These are phyloP conservation scores for Fusarium brachygibbosum DNA, from an alignment of 2,329 filamentous ascomycete genomes.

Conservation along the genomic window DNA sequence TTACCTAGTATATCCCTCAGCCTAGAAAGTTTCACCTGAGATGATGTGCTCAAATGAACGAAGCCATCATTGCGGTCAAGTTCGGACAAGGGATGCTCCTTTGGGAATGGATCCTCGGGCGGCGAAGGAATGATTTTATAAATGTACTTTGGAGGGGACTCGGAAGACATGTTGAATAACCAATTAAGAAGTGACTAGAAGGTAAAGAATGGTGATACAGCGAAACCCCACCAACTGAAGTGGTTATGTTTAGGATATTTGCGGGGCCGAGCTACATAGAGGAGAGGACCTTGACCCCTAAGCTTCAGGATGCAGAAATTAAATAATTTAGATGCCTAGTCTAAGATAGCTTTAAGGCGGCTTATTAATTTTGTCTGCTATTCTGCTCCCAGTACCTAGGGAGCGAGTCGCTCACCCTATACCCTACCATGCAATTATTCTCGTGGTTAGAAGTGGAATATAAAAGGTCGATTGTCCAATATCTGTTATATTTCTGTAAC, in stretches of 20 bases:
- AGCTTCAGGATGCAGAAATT: not conserved
- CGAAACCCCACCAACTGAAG: slow-evolving; percentile 11
- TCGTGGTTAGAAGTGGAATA: too few species aligned
- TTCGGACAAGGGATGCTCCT: slow-evolving; percentile 68
- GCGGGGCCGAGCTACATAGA: not conserved
- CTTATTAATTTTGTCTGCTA: too few species aligned
- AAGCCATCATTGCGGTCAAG: slow-evolving; percentile 72
- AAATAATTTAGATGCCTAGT: not conserved
- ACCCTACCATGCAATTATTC: too few species aligned
- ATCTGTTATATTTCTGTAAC: too few species aligned
- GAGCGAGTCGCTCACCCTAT: too few species aligned
- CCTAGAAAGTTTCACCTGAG: slow-evolving; percentile 59
- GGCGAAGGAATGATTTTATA: slow-evolving; percentile 72
- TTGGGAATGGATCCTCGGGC: slow-evolving; percentile 67
- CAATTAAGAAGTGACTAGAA: not conserved
- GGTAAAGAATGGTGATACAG: not conserved
- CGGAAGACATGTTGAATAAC: slow-evolving; percentile 47
- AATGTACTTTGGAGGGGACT: slow-evolving; percentile 59
- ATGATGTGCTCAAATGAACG: slow-evolving; percentile 70
- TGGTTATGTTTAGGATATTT: slow-evolving; percentile 21
- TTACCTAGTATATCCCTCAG: not conserved
- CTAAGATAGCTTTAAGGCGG: too few species aligned
- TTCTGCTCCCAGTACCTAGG: too few species aligned
- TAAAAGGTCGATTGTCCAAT: too few species aligned
- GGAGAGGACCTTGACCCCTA: not conserved